Conservation (phyloP, 2,329 filamentous ascomycete species). For the Tolypocladium tropicale region DNA sequence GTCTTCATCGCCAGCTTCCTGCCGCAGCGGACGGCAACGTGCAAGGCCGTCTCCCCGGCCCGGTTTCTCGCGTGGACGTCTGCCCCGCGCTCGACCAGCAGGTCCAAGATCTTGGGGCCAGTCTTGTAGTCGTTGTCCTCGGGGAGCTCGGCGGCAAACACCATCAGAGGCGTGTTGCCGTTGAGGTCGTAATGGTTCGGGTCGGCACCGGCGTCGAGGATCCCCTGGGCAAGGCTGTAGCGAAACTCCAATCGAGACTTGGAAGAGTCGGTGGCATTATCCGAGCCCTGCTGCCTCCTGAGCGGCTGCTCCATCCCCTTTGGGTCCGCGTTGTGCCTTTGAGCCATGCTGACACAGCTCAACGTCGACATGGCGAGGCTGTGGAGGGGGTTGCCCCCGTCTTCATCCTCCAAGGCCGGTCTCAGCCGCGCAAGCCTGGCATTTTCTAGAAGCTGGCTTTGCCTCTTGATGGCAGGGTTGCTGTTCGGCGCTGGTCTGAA, state of each 20-base stretch:
- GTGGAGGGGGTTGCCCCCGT: conserved; percentile 46
- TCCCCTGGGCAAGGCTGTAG: conserved; percentile 10
- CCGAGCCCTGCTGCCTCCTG: conserved; percentile 10
- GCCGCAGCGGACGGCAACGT: conserved; percentile 41
- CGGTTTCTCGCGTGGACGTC: conserved; percentile 40
- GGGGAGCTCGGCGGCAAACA: conserved; percentile 38
- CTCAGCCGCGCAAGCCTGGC: conserved; percentile 8
- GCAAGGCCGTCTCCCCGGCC: conserved; percentile 43
- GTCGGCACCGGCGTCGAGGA: conserved; percentile 30
- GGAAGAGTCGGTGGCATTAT: conserved; percentile 23
- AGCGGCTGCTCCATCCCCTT: not conserved
- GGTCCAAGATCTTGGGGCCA: conserved; percentile 33
- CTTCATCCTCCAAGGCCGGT: conserved; percentile 16
- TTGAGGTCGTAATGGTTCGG: conserved; percentile 41
- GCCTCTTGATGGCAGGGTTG: conserved; percentile 3
- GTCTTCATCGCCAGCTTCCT: conserved; percentile 40
- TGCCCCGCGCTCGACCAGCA: conserved; percentile 31
- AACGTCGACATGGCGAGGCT: conserved; percentile 46
- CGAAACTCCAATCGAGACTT: conserved; percentile 18
- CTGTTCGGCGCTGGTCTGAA: conserved; percentile 2
- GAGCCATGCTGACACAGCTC: conserved; percentile 24
- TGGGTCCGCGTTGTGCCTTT: conserved; percentile 18
- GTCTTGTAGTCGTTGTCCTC: conserved; percentile 40
- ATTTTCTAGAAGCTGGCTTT: conserved; percentile 13
- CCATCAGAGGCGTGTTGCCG: conserved; percentile 46